Conservation (phyloP, 1,284 basidiomycete species). For the Microbotryum saponariae region DNA sequence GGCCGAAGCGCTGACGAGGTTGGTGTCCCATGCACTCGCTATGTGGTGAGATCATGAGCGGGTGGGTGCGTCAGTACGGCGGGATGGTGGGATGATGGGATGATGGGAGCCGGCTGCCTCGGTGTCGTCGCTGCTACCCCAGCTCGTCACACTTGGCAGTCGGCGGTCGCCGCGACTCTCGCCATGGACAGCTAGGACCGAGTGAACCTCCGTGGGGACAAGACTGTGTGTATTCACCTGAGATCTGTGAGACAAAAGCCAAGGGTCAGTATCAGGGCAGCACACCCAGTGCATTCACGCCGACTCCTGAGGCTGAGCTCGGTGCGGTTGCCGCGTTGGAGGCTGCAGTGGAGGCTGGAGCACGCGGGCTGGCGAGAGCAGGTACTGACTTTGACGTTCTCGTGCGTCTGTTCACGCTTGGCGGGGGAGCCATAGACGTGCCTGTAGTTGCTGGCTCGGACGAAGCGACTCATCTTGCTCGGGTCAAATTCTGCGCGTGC, state of each 20-base stretch:
- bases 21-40: slow-evolving; percentile 87
- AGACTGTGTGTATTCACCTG: slow-evolving; percentile 1
- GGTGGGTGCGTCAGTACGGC: slow-evolving; percentile 6
- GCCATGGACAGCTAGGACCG: background rate
- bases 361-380: background rate
- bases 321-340: background rate
- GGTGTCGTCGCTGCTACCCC: background rate
- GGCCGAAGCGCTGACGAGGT: slow-evolving; percentile 70
- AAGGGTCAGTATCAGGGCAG: slow-evolving; percentile 3
- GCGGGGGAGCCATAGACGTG: slow-evolving; percentile 19
- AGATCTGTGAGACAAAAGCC: slow-evolving; percentile 1
- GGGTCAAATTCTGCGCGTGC: background rate
- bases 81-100: slow-evolving; percentile 1
- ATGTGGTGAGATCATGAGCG: slow-evolving; percentile 50
- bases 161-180: too few relatives aligned
- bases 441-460: slow-evolving; percentile 10
- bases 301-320: background rate
- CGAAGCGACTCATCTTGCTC: slow-evolving; percentile 7
- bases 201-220: background rate
- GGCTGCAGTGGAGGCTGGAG: too few relatives aligned
- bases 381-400: slow-evolving; percentile 66
- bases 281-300: background rate
- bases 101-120: background rate
- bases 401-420: slow-evolving; percentile 49
- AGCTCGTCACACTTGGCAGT: too few relatives aligned